Conservation (phyloP, 1,284 basidiomycete species). For the Sporisorium exsertum region DNA sequence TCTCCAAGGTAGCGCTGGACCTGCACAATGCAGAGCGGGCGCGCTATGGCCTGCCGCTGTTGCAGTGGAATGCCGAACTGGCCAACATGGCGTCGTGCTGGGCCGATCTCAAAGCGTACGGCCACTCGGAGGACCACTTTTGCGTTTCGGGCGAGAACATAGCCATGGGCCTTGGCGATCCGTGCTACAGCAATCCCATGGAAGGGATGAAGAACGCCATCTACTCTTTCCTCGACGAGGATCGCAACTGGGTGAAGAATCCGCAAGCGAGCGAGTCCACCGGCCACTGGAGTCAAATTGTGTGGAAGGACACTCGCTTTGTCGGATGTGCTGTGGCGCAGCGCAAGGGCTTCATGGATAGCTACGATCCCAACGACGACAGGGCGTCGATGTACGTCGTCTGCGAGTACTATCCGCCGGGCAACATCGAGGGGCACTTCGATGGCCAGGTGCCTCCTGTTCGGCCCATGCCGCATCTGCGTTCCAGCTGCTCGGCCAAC, state of each 20-base stretch:
- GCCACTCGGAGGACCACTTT: slow-evolving; percentile 50
- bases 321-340: slow-evolving; percentile 40
- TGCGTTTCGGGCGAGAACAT: slow-evolving; percentile 49
- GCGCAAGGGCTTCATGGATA: slow-evolving; percentile 30
- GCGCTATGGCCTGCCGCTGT: slow-evolving; percentile 22
- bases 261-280: slow-evolving; percentile 10
- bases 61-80: slow-evolving; percentile 49
- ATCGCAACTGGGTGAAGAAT: slow-evolving; percentile 37
- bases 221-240: slow-evolving; percentile 49
- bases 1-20: slow-evolving; percentile 33
- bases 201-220: slow-evolving; percentile 41
- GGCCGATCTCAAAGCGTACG: slow-evolving; percentile 52
- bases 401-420: slow-evolving; percentile 49
- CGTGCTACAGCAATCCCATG: slow-evolving; percentile 40
- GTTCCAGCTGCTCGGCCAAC: slow-evolving; percentile 44
- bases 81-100: slow-evolving; percentile 55
- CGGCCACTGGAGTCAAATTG: slow-evolving; percentile 42
- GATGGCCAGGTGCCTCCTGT: slow-evolving; percentile 22
- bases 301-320: slow-evolving; percentile 41
- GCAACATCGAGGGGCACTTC: slow-evolving; percentile 31
- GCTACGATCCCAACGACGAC: slow-evolving; percentile 6
- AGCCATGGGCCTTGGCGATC: slow-evolving; percentile 36
- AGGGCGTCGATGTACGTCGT: slow-evolving; percentile 35
- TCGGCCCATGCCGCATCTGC: slow-evolving; percentile 21
- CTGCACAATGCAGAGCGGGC: slow-evolving; percentile 41